phyloP scores from a whole-genome alignment of 2,329 filamentous ascomycete genomes.

The Colletotrichum cordylinicola region DNA sequence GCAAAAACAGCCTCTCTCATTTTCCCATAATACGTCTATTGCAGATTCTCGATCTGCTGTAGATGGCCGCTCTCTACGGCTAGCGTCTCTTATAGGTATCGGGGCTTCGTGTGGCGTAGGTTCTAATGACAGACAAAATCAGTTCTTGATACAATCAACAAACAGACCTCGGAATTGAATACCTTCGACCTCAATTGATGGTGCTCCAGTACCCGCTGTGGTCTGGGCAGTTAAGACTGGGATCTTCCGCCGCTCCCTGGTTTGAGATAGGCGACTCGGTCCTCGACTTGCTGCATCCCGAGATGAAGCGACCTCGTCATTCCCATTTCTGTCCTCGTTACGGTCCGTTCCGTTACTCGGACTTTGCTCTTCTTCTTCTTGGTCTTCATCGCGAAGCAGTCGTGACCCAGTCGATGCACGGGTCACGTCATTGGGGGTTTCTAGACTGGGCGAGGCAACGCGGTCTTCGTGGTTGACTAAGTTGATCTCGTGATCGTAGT shows the following conservation, averaged over 20 bases:
- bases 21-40: constrained; percentile 93
- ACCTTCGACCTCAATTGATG: constrained; percentile 24
- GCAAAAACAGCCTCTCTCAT: constrained; percentile 88
- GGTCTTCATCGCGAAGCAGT: constrained; percentile 11
- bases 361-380: neutral
- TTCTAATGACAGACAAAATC: neutral
- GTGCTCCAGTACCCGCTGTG: neutral
- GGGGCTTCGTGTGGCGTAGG: constrained; percentile 12
- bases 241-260: neutral
- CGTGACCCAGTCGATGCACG: constrained; percentile 11
- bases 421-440: neutral
- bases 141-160: neutral
- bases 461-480: constrained; percentile 63
- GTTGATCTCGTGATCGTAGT: constrained; percentile 75
- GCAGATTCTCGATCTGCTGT: constrained; percentile 53
- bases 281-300: neutral
- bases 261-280: neutral
- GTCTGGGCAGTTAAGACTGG: neutral
- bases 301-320: neutral
- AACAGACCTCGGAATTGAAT: neutral
- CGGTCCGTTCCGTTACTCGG: neutral
- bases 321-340: neutral
- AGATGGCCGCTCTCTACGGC: neutral
- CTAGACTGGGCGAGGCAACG: constrained; percentile 8
- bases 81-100: neutral